Evolutionary conservation across 2,329 filamentous ascomycete species (phyloP).

Genomic region (Microascus cirrosus): DNA sequence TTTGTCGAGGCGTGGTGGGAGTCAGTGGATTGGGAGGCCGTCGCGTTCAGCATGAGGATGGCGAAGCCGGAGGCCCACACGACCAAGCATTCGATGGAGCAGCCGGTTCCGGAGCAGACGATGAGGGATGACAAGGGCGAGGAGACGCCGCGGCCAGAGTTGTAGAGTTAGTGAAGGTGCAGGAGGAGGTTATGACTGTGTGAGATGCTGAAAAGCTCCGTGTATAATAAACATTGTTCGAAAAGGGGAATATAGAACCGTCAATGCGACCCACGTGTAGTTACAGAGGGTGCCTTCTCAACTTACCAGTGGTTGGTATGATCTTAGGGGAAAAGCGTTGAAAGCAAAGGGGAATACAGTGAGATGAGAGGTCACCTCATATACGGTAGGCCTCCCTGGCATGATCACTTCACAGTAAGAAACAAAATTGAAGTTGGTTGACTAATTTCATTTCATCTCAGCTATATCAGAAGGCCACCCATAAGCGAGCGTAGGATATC

Average conservation of each 20-base stretch:
- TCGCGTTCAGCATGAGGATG: conserved; percentile 26
- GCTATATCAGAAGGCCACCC: background rate
- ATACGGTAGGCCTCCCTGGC: no score
- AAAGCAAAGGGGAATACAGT: no score
- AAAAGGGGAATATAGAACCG: background rate
- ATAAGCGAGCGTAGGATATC: background rate
- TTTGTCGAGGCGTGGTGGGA: conserved; percentile 83
- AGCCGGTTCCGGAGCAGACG: background rate
- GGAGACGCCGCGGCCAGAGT: background rate
- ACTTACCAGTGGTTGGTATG: no score
- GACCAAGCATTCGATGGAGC: background rate
- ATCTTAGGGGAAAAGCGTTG: no score
- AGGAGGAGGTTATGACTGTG: background rate
- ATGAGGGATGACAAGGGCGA: background rate
- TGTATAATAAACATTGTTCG: background rate
- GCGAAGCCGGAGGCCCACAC: background rate
- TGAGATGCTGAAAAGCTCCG: background rate
- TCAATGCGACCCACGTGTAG: no score
- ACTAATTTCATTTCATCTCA: background rate
- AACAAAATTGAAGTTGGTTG: background rate
- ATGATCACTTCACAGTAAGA: background rate
- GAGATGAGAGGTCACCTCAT: no score
- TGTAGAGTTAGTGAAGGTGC: background rate
- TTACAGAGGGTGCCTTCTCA: no score
- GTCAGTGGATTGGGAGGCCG: conserved; percentile 71